phyloP scores from a whole-genome alignment of 139 green algal genomes.

The Closterium sp. region DNA sequence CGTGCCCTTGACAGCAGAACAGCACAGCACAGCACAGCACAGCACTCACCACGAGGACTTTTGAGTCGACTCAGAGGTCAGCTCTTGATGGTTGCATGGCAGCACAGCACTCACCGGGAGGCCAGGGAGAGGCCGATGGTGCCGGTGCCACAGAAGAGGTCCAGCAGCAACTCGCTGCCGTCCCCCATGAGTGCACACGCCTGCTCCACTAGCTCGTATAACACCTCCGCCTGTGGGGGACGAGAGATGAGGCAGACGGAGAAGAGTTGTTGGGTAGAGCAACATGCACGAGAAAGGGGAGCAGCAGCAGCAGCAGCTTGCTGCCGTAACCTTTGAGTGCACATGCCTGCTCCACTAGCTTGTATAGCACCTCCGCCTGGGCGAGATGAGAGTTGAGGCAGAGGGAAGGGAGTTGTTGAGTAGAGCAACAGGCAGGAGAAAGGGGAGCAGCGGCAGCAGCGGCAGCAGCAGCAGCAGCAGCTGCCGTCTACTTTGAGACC shows the following conservation, averaged over 20 bases:
- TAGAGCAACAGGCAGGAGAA: too few species aligned
- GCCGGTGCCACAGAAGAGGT: conserved; percentile 42
- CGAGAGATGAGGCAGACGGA: not conserved
- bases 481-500: conserved; percentile 9
- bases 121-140: too few species aligned
- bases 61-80: too few species aligned
- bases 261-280: not conserved
- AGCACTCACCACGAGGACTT: too few species aligned
- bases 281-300: too few species aligned
- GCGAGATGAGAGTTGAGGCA: not conserved
- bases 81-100: too few species aligned
- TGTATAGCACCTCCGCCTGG: conserved; percentile 70
- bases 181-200: conserved; percentile 51
- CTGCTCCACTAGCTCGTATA: conserved; percentile 68
- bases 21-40: too few species aligned
- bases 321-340: conserved; percentile 30
- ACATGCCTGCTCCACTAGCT: conserved; percentile 60
- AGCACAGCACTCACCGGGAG: too few species aligned
- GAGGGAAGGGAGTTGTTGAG: not conserved
- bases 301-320: not conserved
- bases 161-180: conserved; percentile 64
- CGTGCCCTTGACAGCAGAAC: too few species aligned
- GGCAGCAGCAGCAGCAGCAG: too few species aligned
- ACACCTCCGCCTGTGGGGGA: conserved; percentile 56
- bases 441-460: too few species aligned